Percentiles rank a stretch among this genome's conserved stretches.
Conservation (phyloP, 1,139 yeast species). For the Lodderomyces theae region DNA sequence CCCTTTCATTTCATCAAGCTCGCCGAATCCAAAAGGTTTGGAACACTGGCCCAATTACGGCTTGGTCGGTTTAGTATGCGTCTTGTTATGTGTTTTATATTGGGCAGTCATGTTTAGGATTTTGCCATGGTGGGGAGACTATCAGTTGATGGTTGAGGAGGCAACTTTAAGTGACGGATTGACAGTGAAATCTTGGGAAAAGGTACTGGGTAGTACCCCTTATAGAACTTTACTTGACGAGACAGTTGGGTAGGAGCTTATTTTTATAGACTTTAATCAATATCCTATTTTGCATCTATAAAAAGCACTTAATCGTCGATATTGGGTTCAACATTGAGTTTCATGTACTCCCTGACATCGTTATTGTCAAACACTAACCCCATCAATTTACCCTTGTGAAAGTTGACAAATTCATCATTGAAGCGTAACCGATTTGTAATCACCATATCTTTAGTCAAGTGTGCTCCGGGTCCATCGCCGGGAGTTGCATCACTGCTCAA, state of each 20-base stretch:
- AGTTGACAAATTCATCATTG: constrained; percentile 22
- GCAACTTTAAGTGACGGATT: constrained; percentile 52
- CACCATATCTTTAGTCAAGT: constrained; percentile 10
- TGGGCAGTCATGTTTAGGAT: constrained; percentile 50
- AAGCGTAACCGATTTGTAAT: constrained; percentile 21
- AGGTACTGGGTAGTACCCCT: constrained; percentile 5
- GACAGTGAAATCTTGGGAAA: constrained; percentile 49
- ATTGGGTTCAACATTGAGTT: constrained; percentile 23
- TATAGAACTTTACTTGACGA: constrained; percentile 1
- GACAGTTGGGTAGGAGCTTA: neutral
- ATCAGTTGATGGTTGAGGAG: constrained; percentile 39
- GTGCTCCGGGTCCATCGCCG: neutral
- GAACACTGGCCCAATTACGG: constrained; percentile 56
- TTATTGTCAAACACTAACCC: constrained; percentile 24
- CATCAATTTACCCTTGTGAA: constrained; percentile 17
- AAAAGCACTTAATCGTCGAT: constrained; percentile 10
- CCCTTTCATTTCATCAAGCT: constrained; percentile 42
- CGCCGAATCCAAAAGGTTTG: constrained; percentile 42
- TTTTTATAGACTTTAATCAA: constrained; percentile 1
- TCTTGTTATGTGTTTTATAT: constrained; percentile 35
- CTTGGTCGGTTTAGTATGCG: constrained; percentile 33
- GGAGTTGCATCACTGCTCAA: constrained; percentile 7
- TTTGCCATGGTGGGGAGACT: constrained; percentile 43
- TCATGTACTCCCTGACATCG: constrained; percentile 26
- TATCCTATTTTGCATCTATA: too few species aligned